Base-by-base conservation (phyloP, 2,329 filamentous ascomycete species). In the Cercospora sesami region DNA sequence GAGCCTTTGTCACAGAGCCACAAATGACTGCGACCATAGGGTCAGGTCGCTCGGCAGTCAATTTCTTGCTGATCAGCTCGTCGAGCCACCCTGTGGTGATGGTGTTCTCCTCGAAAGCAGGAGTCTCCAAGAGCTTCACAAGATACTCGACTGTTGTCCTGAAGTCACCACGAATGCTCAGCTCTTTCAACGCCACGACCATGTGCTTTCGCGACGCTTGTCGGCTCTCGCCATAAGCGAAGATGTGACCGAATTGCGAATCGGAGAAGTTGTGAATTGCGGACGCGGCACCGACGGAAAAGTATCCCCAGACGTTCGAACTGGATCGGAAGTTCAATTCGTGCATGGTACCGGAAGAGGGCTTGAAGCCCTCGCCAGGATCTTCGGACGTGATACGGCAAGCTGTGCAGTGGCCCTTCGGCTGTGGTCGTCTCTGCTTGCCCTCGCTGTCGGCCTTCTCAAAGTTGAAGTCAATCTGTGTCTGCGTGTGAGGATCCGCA, bases 301-400 rank as follows among this genome's bases (percentile, higher is more conserved):
- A 99, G 83, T 99, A 99, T 86, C 95, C 95, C 95, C 95, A 99
- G 66, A 98, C 95, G 75, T 99, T 99, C 71, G 95, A 98, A 80
- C 93, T 97, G 84, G 91, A 96, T 79, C 95, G 89, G 89, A 99
- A 99, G 86, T 99, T 99, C 78, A 99, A 85, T 79, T 99, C 95
- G 84, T 98, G 95, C 89, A 99, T 96, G 63, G 94, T 96, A 89
- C 95, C 95, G 77, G 94, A 96, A 57, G 95, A 99, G 67, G 95
- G 95, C 87, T 99, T 99, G 89, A 99, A 99, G 63, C 95, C 95
- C 86, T 99, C 95, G 77, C 96, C 95, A 9, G 95, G 95, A 80
- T 99, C 95, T 81, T 99, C 95, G 0, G 95, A 99, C 28, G 95
- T 99, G 82, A 99, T 99, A 88, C 95, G 93, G 84, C 95, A 99